Evolutionary conservation across 2,329 filamentous ascomycete genomes (phyloP).

Genomic region (Ceratocystis eucalypticola): DNA sequence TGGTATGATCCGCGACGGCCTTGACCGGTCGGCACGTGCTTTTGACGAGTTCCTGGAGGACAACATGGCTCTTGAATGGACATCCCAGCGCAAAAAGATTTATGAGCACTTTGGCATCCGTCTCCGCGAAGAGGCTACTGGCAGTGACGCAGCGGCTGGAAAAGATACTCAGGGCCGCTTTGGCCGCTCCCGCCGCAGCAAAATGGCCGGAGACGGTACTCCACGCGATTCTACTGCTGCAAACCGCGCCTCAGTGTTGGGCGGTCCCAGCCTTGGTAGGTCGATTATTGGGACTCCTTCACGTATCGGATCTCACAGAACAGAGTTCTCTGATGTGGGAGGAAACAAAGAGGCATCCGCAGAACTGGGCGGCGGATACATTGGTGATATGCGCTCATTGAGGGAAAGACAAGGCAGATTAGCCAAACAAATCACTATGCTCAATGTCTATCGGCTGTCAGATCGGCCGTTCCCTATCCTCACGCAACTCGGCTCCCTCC

Average conservation of each 20-base stretch:
- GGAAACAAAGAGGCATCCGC: slow-evolving; percentile 33
- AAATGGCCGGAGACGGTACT: slow-evolving; percentile 38
- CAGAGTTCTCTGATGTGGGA: slow-evolving; percentile 56
- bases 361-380: slow-evolving; percentile 32
- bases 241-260: slow-evolving; percentile 39
- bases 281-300: slow-evolving; percentile 78
- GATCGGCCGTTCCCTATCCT: slow-evolving; percentile 59
- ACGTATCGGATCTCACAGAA: slow-evolving; percentile 48
- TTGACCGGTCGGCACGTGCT: slow-evolving; percentile 76
- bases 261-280: slow-evolving; percentile 55
- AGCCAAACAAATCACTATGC: slow-evolving; percentile 60
- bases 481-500: slow-evolving; percentile 60
- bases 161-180: slow-evolving; percentile 42
- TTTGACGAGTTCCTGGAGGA: slow-evolving; percentile 92
- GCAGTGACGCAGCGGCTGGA: slow-evolving; percentile 25
- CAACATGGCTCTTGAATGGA: slow-evolving; percentile 91
- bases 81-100: slow-evolving; percentile 79
- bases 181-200: slow-evolving; percentile 44
- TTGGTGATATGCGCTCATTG: slow-evolving; percentile 60
- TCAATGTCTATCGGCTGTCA: slow-evolving; percentile 61
- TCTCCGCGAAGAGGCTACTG: slow-evolving; percentile 33
- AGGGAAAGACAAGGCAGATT: slow-evolving; percentile 77
- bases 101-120: slow-evolving; percentile 94
- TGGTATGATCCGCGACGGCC: slow-evolving; percentile 81
- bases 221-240: slow-evolving; percentile 30